phyloP scores from a whole-genome alignment of 2,329 filamentous ascomycete genomes.

The Trichoderma sp. region DNA sequence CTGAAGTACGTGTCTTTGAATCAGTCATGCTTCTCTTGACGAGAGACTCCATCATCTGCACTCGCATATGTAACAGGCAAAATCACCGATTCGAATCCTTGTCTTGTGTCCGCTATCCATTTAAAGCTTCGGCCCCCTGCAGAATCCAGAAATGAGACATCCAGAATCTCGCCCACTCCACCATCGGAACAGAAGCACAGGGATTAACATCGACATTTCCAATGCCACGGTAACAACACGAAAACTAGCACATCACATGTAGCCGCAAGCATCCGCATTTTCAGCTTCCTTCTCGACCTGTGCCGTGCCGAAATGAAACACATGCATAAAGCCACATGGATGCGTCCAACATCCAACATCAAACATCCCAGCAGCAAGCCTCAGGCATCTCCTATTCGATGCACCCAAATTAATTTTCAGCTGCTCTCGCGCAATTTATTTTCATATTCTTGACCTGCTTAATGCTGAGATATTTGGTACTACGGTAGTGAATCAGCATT shows the following conservation, averaged over 20 bases:
- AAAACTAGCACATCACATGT: not conserved
- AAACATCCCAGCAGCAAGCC: not conserved
- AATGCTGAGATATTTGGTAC: not conserved
- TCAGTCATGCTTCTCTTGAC: not conserved
- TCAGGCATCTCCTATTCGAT: not conserved
- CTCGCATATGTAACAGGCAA: not conserved
- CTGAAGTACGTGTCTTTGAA: not conserved
- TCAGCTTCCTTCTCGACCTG: not conserved
- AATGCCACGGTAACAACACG: not conserved
- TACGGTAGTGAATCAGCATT: not conserved
- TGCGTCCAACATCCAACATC: not conserved
- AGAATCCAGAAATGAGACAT: not conserved
- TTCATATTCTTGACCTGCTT: not conserved
- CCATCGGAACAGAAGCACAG: not conserved
- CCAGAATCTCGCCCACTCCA: not conserved
- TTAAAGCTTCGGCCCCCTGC: not conserved
- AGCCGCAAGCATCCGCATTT: not conserved
- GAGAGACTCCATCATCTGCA: not conserved
- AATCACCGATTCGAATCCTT: not conserved
- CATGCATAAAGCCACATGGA: not conserved
- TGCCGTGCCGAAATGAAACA: not conserved
- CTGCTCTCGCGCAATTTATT: not conserved
- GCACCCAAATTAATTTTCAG: not conserved
- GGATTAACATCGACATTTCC: not conserved
- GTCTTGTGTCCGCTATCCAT: not conserved